Conservation (phyloP, 1,284 basidiomycete genomes). For the Caloboletus inedulis region DNA sequence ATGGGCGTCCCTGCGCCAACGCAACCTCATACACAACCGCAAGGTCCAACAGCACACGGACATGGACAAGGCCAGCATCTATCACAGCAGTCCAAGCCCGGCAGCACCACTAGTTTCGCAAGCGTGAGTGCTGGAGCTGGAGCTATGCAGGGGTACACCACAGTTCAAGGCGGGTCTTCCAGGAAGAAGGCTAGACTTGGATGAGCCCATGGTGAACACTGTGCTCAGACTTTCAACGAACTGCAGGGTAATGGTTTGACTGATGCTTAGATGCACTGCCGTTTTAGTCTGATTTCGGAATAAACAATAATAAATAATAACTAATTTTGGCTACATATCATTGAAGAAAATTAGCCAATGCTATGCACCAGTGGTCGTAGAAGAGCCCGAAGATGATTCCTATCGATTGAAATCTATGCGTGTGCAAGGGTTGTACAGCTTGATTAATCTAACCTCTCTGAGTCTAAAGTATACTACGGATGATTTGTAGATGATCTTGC, state of each 20-base stretch:
- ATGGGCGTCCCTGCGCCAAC: slow-evolving; percentile 53
- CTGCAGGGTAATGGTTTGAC: neutral
- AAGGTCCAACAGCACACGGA: slow-evolving; percentile 35
- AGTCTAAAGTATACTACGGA: neutral
- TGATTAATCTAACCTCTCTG: neutral
- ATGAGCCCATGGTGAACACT: slow-evolving; percentile 17
- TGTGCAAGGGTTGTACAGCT: neutral
- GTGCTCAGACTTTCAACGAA: neutral
- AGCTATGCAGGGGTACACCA: slow-evolving; percentile 34
- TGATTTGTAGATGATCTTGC: slow-evolving; percentile 8
- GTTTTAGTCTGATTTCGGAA: neutral
- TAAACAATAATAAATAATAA: neutral
- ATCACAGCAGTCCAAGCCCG: slow-evolving; percentile 46
- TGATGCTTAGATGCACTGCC: no score
- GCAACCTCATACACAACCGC: slow-evolving; percentile 38
- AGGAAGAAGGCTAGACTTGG: slow-evolving; percentile 47
- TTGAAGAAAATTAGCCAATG: neutral
- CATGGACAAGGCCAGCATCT: slow-evolving; percentile 41
- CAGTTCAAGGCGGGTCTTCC: slow-evolving; percentile 33
- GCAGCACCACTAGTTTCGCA: slow-evolving; percentile 48
- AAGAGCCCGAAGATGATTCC: no score
- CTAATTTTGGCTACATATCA: neutral
- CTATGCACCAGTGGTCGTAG: neutral
- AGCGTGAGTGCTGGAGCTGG: slow-evolving; percentile 48
- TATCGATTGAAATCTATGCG: neutral